Evolutionary conservation across 116 monocot genomes (phyloP).

Genomic region (Iris pallida): DNA sequence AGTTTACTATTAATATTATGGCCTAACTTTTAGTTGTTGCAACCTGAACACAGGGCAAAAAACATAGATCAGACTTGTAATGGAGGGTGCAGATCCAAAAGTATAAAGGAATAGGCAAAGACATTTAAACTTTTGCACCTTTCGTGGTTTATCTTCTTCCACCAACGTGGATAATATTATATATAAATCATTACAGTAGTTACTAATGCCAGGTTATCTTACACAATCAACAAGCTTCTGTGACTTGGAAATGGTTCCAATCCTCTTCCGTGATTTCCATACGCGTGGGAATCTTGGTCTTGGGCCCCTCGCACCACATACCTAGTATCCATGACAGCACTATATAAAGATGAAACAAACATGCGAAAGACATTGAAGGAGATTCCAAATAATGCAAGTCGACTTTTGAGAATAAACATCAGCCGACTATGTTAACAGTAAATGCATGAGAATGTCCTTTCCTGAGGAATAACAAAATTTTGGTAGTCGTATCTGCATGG

Average conservation of each 20-base stretch:
- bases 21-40: no score
- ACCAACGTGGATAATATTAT: no score
- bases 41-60: no score
- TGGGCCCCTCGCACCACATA: conserved; percentile 79
- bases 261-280: conserved; percentile 77
- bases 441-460: not conserved
- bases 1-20: no score
- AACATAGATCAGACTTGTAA: no score
- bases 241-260: conserved; percentile 91
- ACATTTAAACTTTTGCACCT: no score
- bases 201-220: conserved; percentile 28
- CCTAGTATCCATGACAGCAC: conserved; percentile 30
- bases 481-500: no score
- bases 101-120: no score
- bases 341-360: not conserved
- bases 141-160: no score
- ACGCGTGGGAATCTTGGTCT: conserved; percentile 87
- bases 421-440: not conserved
- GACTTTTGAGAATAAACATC: conserved; percentile 3
- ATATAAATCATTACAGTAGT: no score
- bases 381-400: not conserved
- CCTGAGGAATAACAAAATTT: not conserved
- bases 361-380: not conserved
- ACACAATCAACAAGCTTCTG: conserved; percentile 88
- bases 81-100: no score